A percentile compares a stretch with the other conserved stretches of the same genome.
These are phyloP conservation scores for Cyberlindnera mycetangii DNA, from an alignment of 805 yeast genomes.

Conservation along the genomic window DNA sequence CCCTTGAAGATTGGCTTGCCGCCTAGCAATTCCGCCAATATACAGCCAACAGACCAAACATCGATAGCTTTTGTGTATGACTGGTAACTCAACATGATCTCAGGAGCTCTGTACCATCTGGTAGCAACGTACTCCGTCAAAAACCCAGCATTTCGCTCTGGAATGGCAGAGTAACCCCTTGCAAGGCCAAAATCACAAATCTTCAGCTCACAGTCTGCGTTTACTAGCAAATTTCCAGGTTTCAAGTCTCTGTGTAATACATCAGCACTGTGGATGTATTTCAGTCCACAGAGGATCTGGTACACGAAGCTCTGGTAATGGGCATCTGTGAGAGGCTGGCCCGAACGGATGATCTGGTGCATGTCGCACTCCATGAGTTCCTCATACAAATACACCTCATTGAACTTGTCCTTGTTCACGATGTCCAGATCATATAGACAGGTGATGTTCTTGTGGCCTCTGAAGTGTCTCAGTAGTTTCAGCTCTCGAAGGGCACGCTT, in stretches of 20 bases:
- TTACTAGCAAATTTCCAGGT: conserved; percentile 89
- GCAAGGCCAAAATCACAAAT: conserved; percentile 97
- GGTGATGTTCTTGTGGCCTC: conserved; percentile 96
- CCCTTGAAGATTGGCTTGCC: conserved; percentile 93
- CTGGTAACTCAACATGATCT: conserved; percentile 91
- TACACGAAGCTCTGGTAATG: conserved; percentile 93
- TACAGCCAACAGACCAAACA: conserved; percentile 98
- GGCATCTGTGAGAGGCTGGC: conserved; percentile 89
- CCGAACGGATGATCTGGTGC: conserved; percentile 94
- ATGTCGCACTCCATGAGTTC: conserved; percentile 98
- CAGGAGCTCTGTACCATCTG: conserved; percentile 98
- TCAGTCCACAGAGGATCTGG: conserved; percentile 87
- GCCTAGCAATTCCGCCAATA: conserved; percentile 88
- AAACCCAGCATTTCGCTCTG: conserved; percentile 87
- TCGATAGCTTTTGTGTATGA: conserved; percentile 96
- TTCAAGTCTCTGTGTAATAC: conserved; percentile 92
- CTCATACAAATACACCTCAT: conserved; percentile 90
- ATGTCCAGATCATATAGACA: conserved; percentile 94
- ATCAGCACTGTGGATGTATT: conserved; percentile 87
- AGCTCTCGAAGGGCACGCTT: conserved; percentile 90
- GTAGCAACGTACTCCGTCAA: conserved; percentile 98
- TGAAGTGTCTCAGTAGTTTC: conserved; percentile 84
- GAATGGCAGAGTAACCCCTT: conserved; percentile 80
- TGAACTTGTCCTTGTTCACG: conserved; percentile 67
- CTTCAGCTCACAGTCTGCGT: conserved; percentile 94